Evolutionary conservation across 495 filamentous ascomycete species (phyloP), one percentile per base, ranked within the genome.

Genomic region (Elasticomyces elasticus): DNA sequence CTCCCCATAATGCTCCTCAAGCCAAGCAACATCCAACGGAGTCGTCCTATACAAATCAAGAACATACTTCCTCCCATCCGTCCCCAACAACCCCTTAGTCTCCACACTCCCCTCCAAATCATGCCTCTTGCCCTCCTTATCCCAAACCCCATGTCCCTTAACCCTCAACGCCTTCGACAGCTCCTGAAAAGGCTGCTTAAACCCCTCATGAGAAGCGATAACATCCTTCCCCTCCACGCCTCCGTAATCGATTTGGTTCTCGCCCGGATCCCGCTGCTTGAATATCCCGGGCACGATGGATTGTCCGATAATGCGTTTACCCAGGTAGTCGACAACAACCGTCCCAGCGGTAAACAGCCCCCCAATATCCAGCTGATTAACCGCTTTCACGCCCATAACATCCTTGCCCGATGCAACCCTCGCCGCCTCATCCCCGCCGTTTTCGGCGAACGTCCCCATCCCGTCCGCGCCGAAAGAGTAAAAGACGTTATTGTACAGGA

Each of bases 401-500:
- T 99, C 94, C 73, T 97, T 99, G 37, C 91, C 92, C 11, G 94
- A 94, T 27, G 94, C 94, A 42, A 97, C 89, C 35, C 92, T 80
- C 11, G 94, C 94, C 40, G 94, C 94, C 69, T 99, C 94, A 64
- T 99, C 91, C 17, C 94, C 94, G 54, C 94, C 94, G 72, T 97
- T 92, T 24, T 81, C 86, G 25, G 87, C 87, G 72, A 99, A 99
- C 28, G 94, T 99, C 28, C 91, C 90, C 48, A 97, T 92, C 38
- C 94, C 94, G 66, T 99, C 94, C 38, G 91, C 92, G 58, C 94
- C 94, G 63, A 95, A 96, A 2, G 92, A 97, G 74, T 91, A 97
- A 74, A 99, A 99, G 54, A 99, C 85, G 70, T 97, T 97, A 74
- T 97, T 97, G 72, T 96, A 97, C 15, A 99, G 89, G 66, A 95